Evolutionary conservation across 2,329 filamentous ascomycete genomes (phyloP), one percentile per base, ranked within the genome.

Genomic region (Stagonosporopsis chrysanthemi): DNA sequence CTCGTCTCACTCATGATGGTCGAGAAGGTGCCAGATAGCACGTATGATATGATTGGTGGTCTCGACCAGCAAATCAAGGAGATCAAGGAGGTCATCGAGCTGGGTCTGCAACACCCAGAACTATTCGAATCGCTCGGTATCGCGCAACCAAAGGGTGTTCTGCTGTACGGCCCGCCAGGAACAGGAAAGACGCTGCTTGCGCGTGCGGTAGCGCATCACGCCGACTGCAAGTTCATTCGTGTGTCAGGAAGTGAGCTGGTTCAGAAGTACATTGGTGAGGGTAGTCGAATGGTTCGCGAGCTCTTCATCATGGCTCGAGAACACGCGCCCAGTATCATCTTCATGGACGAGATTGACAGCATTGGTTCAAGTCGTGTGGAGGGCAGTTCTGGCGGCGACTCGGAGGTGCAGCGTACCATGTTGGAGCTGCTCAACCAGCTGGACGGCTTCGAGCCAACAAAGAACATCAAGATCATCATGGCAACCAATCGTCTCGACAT

Each of bases 391-490:
- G 93, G 93, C 50, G 95, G 95, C 73, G 95, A 99, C 75, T 97
- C 93, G 1, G 95, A 99, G 79, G 95, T 99, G 50, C 95, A 99
- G 81, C 89, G 95, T 72, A 99, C 95, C 44, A 99, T 99, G 95
- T 81, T 99, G 80, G 95, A 99, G 79, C 84, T 99, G 59, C 87
- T 99, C 65, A 99, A 99, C 82, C 95, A 99, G 83, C 86, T 99
- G 59, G 95, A 99, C 75, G 95, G 95, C 47, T 99, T 99, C 79
- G 95, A 98, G 80, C 95, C 95, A 6, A 98, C 94, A 43, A 99
- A 99, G 84, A 98, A 98, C 81, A 99, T 99, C 87, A 99, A 99
- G 80, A 92, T 99, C 77, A 96, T 99, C 81, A 99, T 99, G 94
- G 95, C 95, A 52, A 99, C 95, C 45, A 99, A 99, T 80, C 91